Evolutionary conservation across 306 rosid genomes (phyloP), one percentile per base, ranked within the genome.

Genomic region (Quercus cerris): DNA sequence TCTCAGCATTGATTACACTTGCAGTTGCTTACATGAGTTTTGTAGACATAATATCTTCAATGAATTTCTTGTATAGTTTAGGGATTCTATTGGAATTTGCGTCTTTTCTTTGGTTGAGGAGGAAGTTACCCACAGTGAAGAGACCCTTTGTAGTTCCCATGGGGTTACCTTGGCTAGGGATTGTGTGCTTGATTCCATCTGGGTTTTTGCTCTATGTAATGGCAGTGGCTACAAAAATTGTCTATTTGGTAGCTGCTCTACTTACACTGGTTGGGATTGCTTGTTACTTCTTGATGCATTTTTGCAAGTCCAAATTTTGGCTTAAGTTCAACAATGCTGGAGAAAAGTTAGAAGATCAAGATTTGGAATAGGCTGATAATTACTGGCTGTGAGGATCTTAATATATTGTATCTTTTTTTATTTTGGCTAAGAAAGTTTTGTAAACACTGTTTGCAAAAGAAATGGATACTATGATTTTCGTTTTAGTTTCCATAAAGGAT

Each of bases 41-140:
- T 41, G 56, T 83, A 7, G 86, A 86, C 12, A 90, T 94, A 13
- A 89, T 94, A 38, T 90, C 97, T 3, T 85, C 93, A 0, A 90
- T 87, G 6, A 94, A 94, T 77, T 94, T 94, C 75, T 83, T 91
- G 88, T 94, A 89, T 67, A 87, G 98, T 80, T 86, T 94, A 81
- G 97, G 98, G 30, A 91, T 94, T 97, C 81, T 91, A 33, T 82
- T 94, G 84, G 97, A 94, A 62, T 91, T 91, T 80, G 90, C 94
- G 3, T 87, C 94, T 71, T 91, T 82, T 23, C 82, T 94, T 19
- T 84, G 89, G 81, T 56, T 94, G 77, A 82, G 97, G 58, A 84
- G 77, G 70, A 90, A 91, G 78, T 79, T 81, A 18, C 88, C 91
- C 1, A 1, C 59, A 61, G 23, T 89, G 59, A 85, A 89, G 63